Evolutionary conservation across 495 filamentous ascomycete species (phyloP).

Genomic region (Penicillium argentinense): DNA sequence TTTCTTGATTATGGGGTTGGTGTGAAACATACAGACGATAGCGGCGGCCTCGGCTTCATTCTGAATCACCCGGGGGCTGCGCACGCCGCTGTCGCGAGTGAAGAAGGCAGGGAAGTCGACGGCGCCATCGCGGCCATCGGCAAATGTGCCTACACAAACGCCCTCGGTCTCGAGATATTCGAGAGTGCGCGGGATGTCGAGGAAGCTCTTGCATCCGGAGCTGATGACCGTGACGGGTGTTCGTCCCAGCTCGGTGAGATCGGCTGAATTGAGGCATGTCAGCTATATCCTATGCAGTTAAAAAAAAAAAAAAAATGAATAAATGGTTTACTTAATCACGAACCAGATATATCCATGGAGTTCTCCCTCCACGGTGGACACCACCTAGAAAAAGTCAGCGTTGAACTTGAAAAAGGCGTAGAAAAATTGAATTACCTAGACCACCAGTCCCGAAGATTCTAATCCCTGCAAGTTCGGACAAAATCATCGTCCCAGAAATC

Average conservation of each 20-base stretch:
- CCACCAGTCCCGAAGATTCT: slow-evolving; percentile 86
- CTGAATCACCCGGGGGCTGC: slow-evolving; percentile 71
- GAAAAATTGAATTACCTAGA: slow-evolving; percentile 31
- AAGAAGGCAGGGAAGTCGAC: slow-evolving; percentile 91
- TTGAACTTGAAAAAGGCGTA: not conserved
- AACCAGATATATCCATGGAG: slow-evolving; percentile 82
- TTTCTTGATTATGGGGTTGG: not conserved
- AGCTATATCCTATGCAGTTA: no score
- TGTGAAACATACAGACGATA: slow-evolving; percentile 64
- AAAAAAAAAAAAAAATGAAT: no score
- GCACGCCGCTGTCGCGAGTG: slow-evolving; percentile 77
- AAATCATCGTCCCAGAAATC: slow-evolving; percentile 86
- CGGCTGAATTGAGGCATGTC: slow-evolving; percentile 62
- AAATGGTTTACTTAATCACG: not conserved
- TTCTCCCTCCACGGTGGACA: slow-evolving; percentile 89
- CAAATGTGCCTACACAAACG: slow-evolving; percentile 82
- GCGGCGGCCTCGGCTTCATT: slow-evolving; percentile 80
- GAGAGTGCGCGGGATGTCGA: slow-evolving; percentile 86
- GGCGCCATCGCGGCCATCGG: slow-evolving; percentile 64
- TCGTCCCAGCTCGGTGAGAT: slow-evolving; percentile 91
- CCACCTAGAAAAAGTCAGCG: slow-evolving; percentile 61
- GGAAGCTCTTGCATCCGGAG: slow-evolving; percentile 91
- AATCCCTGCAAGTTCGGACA: slow-evolving; percentile 86
- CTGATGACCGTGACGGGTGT: slow-evolving; percentile 87
- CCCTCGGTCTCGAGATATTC: slow-evolving; percentile 96